These are phyloP conservation scores for Starmera stellimalicola DNA, from an alignment of 1,139 yeast species.

Conservation along the genomic window DNA sequence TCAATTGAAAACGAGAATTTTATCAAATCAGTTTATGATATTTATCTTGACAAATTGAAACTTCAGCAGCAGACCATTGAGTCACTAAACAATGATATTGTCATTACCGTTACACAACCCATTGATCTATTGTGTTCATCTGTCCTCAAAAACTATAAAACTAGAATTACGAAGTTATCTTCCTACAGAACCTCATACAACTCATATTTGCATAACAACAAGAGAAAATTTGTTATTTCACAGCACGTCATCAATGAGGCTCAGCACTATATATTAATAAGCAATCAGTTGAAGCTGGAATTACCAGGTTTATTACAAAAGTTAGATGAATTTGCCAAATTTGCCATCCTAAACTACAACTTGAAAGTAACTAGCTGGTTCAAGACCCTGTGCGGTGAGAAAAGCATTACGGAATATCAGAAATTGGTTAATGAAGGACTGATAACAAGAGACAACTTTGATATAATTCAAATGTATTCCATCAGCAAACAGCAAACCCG, in stretches of 20 bases:
- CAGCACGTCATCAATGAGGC: conserved; percentile 8
- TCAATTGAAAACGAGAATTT: conserved; percentile 4
- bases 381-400: conserved; percentile 21
- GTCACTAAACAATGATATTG: too few species aligned
- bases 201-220: conserved; percentile 19
- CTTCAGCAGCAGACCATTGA: conserved; percentile 13
- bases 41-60: conserved; percentile 11
- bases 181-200: conserved; percentile 24
- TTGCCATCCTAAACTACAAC: conserved; percentile 17
- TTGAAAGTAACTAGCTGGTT: conserved; percentile 20
- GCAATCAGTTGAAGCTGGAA: conserved; percentile 20
- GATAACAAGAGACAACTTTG: conserved; percentile 21
- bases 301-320: conserved; percentile 21
- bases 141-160: conserved; percentile 17
- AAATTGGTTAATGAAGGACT: conserved; percentile 9
- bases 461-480: conserved; percentile 24
- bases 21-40: conserved; percentile 24
- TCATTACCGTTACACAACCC: conserved; percentile 17
- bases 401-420: conserved; percentile 16
- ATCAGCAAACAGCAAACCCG: conserved; percentile 20
- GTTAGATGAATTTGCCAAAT: conserved; percentile 11
- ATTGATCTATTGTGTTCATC: conserved; percentile 20
- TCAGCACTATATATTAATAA: conserved; percentile 18
- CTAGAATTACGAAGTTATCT: conserved; percentile 21
- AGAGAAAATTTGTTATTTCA: conserved; percentile 19